phyloP scores from a whole-genome alignment of 176 grass and related monocot species.

The Tillandsia fasciculata region DNA sequence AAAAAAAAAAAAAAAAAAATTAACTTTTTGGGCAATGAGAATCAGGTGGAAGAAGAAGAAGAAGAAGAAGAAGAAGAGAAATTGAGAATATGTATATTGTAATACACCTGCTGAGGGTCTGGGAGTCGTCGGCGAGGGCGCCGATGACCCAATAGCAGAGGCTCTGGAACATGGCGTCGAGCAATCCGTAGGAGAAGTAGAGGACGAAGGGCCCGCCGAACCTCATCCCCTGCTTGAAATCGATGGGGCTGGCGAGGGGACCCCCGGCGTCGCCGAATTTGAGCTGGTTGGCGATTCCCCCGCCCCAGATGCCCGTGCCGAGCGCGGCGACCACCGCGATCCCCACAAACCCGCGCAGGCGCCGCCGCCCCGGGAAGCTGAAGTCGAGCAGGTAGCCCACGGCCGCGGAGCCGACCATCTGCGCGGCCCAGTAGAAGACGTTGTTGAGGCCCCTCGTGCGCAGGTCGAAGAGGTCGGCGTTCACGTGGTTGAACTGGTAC shows the following conservation, averaged over 20 bases:
- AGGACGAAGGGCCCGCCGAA: constrained; percentile 55
- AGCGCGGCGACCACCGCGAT: constrained; percentile 35
- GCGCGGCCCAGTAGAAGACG: constrained; percentile 94
- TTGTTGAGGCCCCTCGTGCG: constrained; percentile 82
- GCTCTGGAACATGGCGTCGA: constrained; percentile 96
- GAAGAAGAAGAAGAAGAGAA: not conserved
- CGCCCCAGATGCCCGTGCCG: constrained; percentile 77
- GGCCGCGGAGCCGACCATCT: constrained; percentile 67
- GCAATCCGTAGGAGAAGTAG: constrained; percentile 85
- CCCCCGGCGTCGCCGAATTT: constrained; percentile 15
- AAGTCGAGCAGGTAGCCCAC: constrained; percentile 82
- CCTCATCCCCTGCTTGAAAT: constrained; percentile 45
- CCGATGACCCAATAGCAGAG: constrained; percentile 97
- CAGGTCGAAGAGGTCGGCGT: constrained; percentile 62
- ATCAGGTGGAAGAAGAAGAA: not conserved
- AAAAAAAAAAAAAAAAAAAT: too few species aligned
- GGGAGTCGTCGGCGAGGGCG: constrained; percentile 41
- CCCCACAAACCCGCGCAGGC: constrained; percentile 42
- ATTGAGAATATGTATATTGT: too few species aligned
- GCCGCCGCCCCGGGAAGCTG: constrained; percentile 46
- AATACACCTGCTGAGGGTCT: constrained; percentile 58
- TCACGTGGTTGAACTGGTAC: constrained; percentile 98
- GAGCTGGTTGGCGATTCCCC: constrained; percentile 61
- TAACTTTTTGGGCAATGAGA: too few species aligned
- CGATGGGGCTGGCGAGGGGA: not conserved